Base-by-base conservation (phyloP, 805 yeast genomes). In the Maudiozyma serrabonitensis region DNA sequence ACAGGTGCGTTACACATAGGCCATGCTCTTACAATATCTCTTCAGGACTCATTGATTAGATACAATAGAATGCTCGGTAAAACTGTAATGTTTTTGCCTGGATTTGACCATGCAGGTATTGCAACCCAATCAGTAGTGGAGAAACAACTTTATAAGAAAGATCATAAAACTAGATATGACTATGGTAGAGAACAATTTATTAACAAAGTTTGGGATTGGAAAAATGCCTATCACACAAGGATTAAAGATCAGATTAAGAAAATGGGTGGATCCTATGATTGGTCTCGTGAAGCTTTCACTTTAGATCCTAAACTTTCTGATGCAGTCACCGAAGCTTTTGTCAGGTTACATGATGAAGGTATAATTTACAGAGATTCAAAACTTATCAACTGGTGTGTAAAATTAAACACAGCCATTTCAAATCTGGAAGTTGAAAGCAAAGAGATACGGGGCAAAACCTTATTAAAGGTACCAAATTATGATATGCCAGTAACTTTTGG, bases 1-100 rank as follows among this genome's bases (percentile, higher is more conserved):
- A 91, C 99, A 40, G 98, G 99, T 70, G 96, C 97, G 40, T 77
- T 91, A 56, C 99, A 91, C 70, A 91, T 91, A 68, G 99, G 99
- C 57, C 98, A 93, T 69, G 98, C 97, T 19, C 76, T 91, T 65
- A 93, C 98, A 7, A 85, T 89, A 51, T 75, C 98, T 28, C 82
- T 91, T 62, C 98, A 91, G 73, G 99, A 91, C 67, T 69, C 96
- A 15, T 78, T 91, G 64, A 81, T 89, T 55, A 80, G 99, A 69
- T 91, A 79, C 75, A 81, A 93, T 76, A 84, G 98, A 73, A 93
- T 91, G 98, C 82, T 81, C 69, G 98, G 98, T 44, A 87, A 87
- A 69, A 88, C 97, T 48, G 89, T 89, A 6, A 72, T 91, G 53
- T 93, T 84, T 69, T 66, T 91, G 48, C 98, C 98, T 43, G 99